Base-by-base conservation (phyloP, 805 yeast species). In the Danielia oregonensis region DNA sequence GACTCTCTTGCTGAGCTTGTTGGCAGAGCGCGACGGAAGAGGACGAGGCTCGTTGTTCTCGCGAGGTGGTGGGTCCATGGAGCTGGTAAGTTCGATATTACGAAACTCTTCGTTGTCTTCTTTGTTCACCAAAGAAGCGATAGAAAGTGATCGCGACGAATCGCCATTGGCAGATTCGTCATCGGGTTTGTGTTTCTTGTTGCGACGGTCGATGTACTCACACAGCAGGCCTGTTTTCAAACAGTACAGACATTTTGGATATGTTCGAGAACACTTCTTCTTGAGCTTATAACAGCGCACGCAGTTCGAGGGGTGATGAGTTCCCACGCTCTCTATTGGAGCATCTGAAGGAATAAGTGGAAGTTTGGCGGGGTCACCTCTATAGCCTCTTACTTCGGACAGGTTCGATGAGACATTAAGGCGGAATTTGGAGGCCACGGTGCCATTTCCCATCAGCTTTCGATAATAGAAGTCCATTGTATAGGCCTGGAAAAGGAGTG, bases 281-380 rank as follows among this genome's bases (percentile, higher is more conserved):
- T 67, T 67, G 36, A 67, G 52, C 24, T 65, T 49, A 39, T 67
- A 65, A 47, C 72, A 66, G 14, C 70, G 48, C 23, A 46, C 55
- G 39, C 72, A 66, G 50, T 62, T 65, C 41, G 52, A 55, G 10
- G 61, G 55, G 38, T 61, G 66, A 39, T 59, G 67, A 14, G 62
- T 48, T 5, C 45, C 42, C 16, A 37, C 36, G 22, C 29, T 29
- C 29, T 40, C 40, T 14, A 43, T 13, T 5, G 43, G 35, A 17
- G 17, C 17, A 11, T 27, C 32, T 29, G n/a, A 19, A 22, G 22
- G 33, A n/a, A 22, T 14, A 13, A 24, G 14, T 23, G 27, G 27
- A 8, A 17, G 21, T 5, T 17, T 6, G 10, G 19, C 12, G 13
- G 13, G n/a, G 14, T 30, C 25, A 12, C 17, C 22, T 11, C 16